A percentile compares a stretch with the other conserved stretches of the same genome.
Conservation (phyloP, 768 basidiomycete species). For the Chalciporus pseudorubinellus region DNA sequence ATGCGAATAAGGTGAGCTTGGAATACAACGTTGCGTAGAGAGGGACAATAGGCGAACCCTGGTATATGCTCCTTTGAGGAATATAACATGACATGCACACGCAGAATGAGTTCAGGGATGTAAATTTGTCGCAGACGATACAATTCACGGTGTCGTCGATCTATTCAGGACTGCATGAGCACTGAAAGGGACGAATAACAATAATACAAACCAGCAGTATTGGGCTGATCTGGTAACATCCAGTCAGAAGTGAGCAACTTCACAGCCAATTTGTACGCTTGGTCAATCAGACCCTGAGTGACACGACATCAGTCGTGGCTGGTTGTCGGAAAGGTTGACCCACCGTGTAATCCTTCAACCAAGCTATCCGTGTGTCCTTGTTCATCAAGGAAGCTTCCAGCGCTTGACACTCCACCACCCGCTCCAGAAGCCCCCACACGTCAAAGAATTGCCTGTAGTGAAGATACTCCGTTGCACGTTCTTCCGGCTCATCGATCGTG, state of each 20-base stretch:
- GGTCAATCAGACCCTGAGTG: conserved; percentile 55
- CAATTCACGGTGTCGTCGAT: conserved; percentile 63
- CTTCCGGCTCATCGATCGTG: conserved; percentile 63
- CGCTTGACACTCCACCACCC: conserved; percentile 59
- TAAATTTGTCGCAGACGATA: conserved; percentile 84
- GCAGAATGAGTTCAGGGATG: conserved; percentile 85
- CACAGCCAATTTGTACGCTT: conserved; percentile 60
- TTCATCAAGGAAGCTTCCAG: conserved; percentile 55
- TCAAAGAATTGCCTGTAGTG: conserved; percentile 80
- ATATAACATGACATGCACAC: conserved; percentile 72
- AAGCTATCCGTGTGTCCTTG: conserved; percentile 54
- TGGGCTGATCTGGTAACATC: conserved; percentile 58
- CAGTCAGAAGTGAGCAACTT: conserved; percentile 77
- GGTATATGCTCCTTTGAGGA: conserved; percentile 62
- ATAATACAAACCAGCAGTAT: conserved; percentile 31
- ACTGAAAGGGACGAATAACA: neutral
- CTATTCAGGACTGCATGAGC: conserved; percentile 33
- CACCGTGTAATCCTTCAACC: conserved; percentile 68
- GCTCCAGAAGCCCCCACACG: conserved; percentile 65
- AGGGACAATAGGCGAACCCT: conserved; percentile 55
- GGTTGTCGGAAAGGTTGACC: neutral
- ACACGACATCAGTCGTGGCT: neutral
- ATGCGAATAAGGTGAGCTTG: neutral
- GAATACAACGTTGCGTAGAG: neutral
- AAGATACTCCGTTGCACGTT: conserved; percentile 68